Conservation (phyloP, 2,329 filamentous ascomycete species). For the Fusarium ramigenum region DNA sequence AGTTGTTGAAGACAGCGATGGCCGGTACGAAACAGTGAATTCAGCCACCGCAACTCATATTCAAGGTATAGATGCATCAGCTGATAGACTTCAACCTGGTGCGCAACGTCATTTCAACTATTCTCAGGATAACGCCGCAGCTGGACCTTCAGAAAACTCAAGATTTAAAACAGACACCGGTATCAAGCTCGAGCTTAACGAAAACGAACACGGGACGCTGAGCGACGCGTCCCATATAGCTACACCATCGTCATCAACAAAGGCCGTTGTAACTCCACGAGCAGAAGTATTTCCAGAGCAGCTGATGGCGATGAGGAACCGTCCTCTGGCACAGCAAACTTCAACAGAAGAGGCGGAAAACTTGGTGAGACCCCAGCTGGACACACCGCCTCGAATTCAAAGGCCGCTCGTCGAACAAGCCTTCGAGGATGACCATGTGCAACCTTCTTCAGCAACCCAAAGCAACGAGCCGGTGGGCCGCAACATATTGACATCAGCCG, state of each 20-base stretch:
- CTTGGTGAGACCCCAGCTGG: slow-evolving; percentile 48
- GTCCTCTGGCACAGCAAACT: slow-evolving; percentile 27
- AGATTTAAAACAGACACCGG: not conserved
- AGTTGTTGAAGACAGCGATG: not conserved
- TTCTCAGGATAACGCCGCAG: not conserved
- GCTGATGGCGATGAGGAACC: slow-evolving; percentile 17
- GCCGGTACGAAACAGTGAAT: not conserved
- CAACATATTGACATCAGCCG: slow-evolving; percentile 75
- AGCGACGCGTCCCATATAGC: slow-evolving; percentile 40
- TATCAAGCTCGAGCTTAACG: slow-evolving; percentile 5
- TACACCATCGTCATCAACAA: slow-evolving; percentile 36
- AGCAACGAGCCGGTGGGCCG: slow-evolving; percentile 45
- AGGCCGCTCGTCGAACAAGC: not conserved
- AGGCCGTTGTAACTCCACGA: slow-evolving; percentile 24
- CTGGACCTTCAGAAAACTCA: not conserved
- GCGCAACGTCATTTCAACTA: not conserved
- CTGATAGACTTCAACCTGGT: not conserved
- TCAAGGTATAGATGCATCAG: not conserved
- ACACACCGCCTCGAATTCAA: slow-evolving; percentile 37
- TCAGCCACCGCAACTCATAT: not conserved
- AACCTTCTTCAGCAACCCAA: not conserved
- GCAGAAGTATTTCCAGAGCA: slow-evolving; percentile 19
- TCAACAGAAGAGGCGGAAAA: slow-evolving; percentile 53
- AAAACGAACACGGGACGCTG: slow-evolving; percentile 2
- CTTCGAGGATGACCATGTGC: slow-evolving; percentile 4